phyloP scores from a whole-genome alignment of 768 basidiomycete genomes.

The Xerocomellus chrysenteron region DNA sequence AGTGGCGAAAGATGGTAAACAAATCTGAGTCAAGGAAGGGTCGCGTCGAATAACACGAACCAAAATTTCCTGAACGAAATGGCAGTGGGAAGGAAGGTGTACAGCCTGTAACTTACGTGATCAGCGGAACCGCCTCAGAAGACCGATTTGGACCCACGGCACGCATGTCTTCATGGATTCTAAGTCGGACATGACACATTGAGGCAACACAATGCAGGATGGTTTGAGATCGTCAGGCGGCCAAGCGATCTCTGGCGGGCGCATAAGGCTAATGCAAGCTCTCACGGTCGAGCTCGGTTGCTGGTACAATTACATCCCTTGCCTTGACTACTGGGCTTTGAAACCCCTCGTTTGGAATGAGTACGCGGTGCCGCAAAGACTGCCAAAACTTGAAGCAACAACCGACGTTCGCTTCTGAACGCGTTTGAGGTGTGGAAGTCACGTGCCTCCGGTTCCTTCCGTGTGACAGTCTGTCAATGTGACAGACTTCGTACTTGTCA shows the following conservation, averaged over 20 bases:
- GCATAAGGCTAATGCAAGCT: neutral
- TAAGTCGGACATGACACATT: neutral
- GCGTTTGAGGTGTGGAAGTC: constrained; percentile 4
- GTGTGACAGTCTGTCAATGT: no score
- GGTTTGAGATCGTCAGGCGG: neutral
- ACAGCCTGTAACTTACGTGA: constrained; percentile 30
- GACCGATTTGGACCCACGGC: constrained; percentile 13
- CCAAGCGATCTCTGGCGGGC: neutral
- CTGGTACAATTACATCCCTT: no score
- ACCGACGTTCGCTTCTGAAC: neutral
- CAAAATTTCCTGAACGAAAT: constrained; percentile 18
- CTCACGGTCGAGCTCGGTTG: constrained; percentile 8
- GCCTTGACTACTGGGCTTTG: neutral
- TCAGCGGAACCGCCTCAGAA: constrained; percentile 23
- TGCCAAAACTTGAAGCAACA: neutral
- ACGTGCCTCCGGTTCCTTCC: constrained; percentile 6
- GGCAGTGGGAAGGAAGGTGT: constrained; percentile 19
- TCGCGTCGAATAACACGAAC: constrained; percentile 11
- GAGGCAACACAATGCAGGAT: neutral
- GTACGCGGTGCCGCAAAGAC: constrained; percentile 18
- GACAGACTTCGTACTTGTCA: neutral
- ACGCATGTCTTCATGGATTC: neutral
- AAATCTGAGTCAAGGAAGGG: constrained; percentile 21
- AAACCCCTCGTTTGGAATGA: constrained; percentile 6
- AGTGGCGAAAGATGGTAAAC: constrained; percentile 11